Evolutionary conservation across 768 basidiomycete species (phyloP).

Genomic region (Fomitopsis serialis): DNA sequence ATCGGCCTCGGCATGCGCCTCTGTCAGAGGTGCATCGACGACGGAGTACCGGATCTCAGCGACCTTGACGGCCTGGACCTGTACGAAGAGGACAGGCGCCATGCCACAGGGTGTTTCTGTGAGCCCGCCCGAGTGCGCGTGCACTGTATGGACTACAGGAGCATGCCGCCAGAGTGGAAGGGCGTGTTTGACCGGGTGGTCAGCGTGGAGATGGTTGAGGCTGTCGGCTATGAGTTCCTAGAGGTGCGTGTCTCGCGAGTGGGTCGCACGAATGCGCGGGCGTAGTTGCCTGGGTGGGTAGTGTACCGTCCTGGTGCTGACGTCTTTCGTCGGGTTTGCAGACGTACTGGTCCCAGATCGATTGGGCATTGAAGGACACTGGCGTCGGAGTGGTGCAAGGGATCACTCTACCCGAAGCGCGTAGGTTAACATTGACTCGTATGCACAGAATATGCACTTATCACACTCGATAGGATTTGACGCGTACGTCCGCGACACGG

Average conservation of each 20-base stretch:
- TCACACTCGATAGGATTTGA: conserved; percentile 39
- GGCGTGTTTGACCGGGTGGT: conserved; percentile 63
- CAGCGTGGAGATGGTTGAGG: conserved; percentile 77
- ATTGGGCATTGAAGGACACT: conserved; percentile 60
- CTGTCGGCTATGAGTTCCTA: conserved; percentile 63
- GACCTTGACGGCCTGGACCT: not conserved
- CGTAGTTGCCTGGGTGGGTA: too few relatives aligned
- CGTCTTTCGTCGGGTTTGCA: not conserved
- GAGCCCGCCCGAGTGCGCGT: conserved; percentile 46
- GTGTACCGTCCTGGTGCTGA: not conserved
- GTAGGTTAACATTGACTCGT: conserved; percentile 32
- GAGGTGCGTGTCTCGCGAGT: conserved; percentile 24
- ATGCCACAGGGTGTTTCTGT: conserved; percentile 17
- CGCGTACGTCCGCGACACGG: conserved; percentile 50
- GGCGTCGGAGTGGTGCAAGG: conserved; percentile 70
- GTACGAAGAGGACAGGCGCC: conserved; percentile 3
- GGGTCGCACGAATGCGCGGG: too few relatives aligned
- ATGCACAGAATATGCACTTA: not conserved
- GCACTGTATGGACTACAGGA: conserved; percentile 73
- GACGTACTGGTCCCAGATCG: conserved; percentile 55
- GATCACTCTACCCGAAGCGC: conserved; percentile 69
- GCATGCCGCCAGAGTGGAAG: conserved; percentile 59
- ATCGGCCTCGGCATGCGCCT: conserved; percentile 35
- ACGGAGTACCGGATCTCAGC: not conserved
- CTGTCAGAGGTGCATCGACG: not conserved